Conservation (phyloP, 2,329 filamentous ascomycete species). For the Claviceps humidiphila region DNA sequence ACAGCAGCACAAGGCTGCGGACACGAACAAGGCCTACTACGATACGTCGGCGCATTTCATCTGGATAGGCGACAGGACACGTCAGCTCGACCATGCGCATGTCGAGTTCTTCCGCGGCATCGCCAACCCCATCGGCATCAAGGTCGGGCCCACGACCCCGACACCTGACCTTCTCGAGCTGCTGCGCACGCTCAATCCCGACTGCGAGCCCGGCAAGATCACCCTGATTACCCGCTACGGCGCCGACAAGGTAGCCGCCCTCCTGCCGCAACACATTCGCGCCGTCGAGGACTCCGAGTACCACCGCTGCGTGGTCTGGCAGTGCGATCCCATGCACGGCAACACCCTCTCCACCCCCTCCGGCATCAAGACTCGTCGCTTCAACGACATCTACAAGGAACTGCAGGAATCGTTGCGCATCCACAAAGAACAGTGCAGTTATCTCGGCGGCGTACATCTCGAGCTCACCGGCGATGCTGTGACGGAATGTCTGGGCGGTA, state of each 20-base stretch:
- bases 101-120: conserved; percentile 97
- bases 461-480: conserved; percentile 93
- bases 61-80: conserved; percentile 95
- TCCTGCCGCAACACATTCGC: conserved; percentile 76
- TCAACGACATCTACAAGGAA: conserved; percentile 81
- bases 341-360: conserved; percentile 55
- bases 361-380: conserved; percentile 85
- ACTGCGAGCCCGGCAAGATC: conserved; percentile 74
- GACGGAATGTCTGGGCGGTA: conserved; percentile 89
- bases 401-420: conserved; percentile 71
- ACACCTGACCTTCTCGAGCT: conserved; percentile 62
- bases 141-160: conserved; percentile 80
- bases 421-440: conserved; percentile 70
- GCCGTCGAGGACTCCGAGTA: conserved; percentile 72
- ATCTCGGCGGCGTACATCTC: conserved; percentile 86
- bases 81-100: conserved; percentile 84
- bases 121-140: conserved; percentile 90
- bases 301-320: conserved; percentile 65
- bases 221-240: conserved; percentile 95
- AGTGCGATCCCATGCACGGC: conserved; percentile 98
- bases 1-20: conserved; percentile 13
- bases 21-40: conserved; percentile 53
- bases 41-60: conserved; percentile 94
- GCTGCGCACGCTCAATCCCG: conserved; percentile 75
- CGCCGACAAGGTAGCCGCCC: conserved; percentile 56